Evolutionary conservation across 345 rosid genomes (phyloP), one percentile per base, ranked within the genome.

Genomic region (Gossypium sturtianum): DNA sequence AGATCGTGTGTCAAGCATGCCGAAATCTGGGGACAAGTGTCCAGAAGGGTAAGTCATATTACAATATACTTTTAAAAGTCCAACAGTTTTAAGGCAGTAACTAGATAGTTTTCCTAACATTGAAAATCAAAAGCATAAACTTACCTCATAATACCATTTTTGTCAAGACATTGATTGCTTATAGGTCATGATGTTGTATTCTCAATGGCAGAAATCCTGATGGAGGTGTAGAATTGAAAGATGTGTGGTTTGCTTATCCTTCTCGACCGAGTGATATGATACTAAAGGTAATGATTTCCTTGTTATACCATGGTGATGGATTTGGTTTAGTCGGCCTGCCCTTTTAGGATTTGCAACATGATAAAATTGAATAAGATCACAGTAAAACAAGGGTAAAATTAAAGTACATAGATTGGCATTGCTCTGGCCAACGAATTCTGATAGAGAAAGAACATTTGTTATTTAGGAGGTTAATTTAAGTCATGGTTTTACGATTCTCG

Each of bases 231-330:
- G 97, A 89, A 78, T 66, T 94, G 70, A 83, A 91, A 76, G 97
- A 94, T 61, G 95, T 92, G 17, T 92, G 97, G 97, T 94, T 94
- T 80, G 91, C 98, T 12, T 94, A 94, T 87, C 98, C 97, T 68
- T 94, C 98, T 71, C 98, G 97, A 44, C 97, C 97, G 11, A 88
- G 88, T 84, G 90, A 91, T 81, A 86, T 87, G 95, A 87, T 92
- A 64, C 93, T 94, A 59, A 89, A 92, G 97, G 98, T 94, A 81
- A 82, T 66, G 53, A 3, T 38, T 29, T 3, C 27, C n/a, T 34
- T 65, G 9, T 11, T 66, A 47, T 22, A 7, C 19, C 34, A 22
- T 66, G n/a, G 34, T 22, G 11, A 22, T 20, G 70, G 52, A 20
- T 45, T 66, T 12, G 70, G 38, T 41, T 64, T 43, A 41, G 49